Base-by-base conservation (phyloP, 148 eudicot genomes). In the Dianthus caryophyllus region DNA sequence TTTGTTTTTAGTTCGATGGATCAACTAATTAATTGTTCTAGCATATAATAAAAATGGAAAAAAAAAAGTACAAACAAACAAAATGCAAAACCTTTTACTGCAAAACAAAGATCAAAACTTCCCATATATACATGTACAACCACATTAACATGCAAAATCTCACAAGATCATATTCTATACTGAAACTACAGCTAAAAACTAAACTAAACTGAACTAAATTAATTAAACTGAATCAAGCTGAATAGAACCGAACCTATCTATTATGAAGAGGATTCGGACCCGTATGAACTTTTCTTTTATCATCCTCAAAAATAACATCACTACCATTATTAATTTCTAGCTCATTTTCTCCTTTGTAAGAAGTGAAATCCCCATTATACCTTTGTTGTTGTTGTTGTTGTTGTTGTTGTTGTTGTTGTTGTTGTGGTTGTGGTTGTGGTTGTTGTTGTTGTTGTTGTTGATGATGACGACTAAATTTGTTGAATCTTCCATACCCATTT, bases 231-330 rank as follows among this genome's bases (percentile, higher is more conserved):
- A 33, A 33, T 33, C 3, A 33, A 33, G 7, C 38, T 6, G 4
- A 20, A 29, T 15, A 14, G 10, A 33, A 64, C 65, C 38, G 58
- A 68, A 76, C 82, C 85, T 79, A 90, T 81, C 94, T 81, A 81
- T 90, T 90, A 81, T 90, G 97, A 29, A 90, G 84, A 68, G 97
- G 97, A 73, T 90, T 90, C 53, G 97, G 94, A 69, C 97, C 97
- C 24, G 97, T 87, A 74, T 83, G 77, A 76, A 90, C 81, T 83
- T 75, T 90, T 55, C 97, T 90, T 81, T 80, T 84, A 64, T 88
- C 87, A 76, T 65, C 89, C 41, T 82, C 91, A 80, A 88, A 83
- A 61, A 78, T 73, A 75, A 66, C 84, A 71, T 44, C 74, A 24
- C 20, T 71, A 72, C 64, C 84, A 71, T 44, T 72, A 24, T 17